Evolutionary conservation across 495 filamentous ascomycete species (phyloP).

Genomic region (Penicillium argentinense): DNA sequence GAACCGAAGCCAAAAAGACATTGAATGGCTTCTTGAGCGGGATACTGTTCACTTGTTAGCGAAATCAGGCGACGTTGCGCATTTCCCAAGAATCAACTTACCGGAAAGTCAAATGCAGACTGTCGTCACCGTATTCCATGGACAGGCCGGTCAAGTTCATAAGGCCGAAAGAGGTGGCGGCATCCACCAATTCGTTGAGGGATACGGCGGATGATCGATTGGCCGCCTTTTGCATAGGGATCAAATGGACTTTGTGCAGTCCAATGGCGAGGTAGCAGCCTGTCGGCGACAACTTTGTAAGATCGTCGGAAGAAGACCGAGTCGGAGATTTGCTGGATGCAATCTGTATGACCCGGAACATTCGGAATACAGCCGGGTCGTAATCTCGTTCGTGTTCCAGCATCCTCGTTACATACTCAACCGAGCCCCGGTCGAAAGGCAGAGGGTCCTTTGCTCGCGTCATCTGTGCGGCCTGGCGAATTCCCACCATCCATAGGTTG

Average conservation of each 20-base stretch:
- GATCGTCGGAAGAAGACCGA: conserved; percentile 71
- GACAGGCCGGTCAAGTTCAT: conserved; percentile 69
- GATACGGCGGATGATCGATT: conserved; percentile 57
- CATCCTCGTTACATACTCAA: conserved; percentile 63
- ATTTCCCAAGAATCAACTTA: conserved; percentile 34
- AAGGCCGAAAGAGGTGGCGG: conserved; percentile 63
- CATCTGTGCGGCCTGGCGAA: conserved; percentile 60
- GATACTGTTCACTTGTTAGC: conserved; percentile 39
- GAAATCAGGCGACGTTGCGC: not conserved
- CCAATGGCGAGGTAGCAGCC: conserved; percentile 87
- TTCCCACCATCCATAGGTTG: conserved; percentile 70
- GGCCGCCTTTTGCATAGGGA: conserved; percentile 65
- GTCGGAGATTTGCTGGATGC: conserved; percentile 56
- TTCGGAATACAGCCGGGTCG: conserved; percentile 65
- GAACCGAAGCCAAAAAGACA: conserved; percentile 76
- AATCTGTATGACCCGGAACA: conserved; percentile 83
- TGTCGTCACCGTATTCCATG: conserved; percentile 74
- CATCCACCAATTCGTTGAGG: conserved; percentile 47
- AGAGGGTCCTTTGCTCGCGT: conserved; percentile 51
- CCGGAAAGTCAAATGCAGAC: conserved; percentile 83
- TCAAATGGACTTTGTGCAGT: conserved; percentile 76
- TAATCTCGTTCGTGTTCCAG: conserved; percentile 71
- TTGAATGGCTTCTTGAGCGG: conserved; percentile 64
- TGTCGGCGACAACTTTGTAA: conserved; percentile 69
- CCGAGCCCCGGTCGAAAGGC: conserved; percentile 58